Percentiles rank a stretch among this genome's conserved stretches.
Evolutionary conservation across 805 yeast genomes (phyloP).

Genomic region (Candida schatavii): DNA sequence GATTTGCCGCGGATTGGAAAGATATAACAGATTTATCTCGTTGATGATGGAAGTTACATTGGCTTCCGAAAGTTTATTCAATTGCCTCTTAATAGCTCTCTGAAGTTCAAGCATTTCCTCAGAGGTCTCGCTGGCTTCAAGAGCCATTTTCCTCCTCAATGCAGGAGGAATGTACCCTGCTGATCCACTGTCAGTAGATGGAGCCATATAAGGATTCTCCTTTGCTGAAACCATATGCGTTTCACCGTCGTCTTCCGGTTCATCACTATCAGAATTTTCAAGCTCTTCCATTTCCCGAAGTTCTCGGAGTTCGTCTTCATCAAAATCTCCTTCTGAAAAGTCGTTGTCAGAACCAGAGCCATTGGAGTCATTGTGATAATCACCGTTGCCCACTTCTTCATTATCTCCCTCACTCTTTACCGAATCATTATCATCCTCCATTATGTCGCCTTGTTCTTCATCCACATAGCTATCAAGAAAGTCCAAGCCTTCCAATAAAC

Average conservation of each 20-base stretch:
- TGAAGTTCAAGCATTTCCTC: constrained; percentile 47
- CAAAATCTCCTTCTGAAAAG: constrained; percentile 12
- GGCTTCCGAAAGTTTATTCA: constrained; percentile 87
- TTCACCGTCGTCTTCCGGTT: constrained; percentile 20
- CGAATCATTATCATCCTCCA: constrained; percentile 5
- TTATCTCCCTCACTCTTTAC: not conserved
- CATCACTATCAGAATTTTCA: constrained; percentile 14
- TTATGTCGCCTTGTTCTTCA: constrained; percentile 7
- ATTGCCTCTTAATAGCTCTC: constrained; percentile 71
- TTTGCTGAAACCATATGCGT: constrained; percentile 14
- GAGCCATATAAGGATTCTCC: constrained; percentile 79
- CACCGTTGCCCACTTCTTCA: constrained; percentile 9
- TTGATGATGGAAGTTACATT: constrained; percentile 69
- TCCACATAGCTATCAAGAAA: constrained; percentile 9
- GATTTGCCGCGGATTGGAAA: constrained; percentile 69
- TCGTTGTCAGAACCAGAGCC: not conserved
- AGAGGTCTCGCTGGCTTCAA: constrained; percentile 35
- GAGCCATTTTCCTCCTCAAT: constrained; percentile 52
- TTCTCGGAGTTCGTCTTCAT: constrained; percentile 26
- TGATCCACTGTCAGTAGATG: constrained; percentile 29
- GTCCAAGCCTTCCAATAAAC: not conserved
- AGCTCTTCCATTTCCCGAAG: constrained; percentile 27
- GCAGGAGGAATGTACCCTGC: constrained; percentile 84
- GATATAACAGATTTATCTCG: constrained; percentile 63
- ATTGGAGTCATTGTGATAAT: no score